phyloP scores from a whole-genome alignment of 78 protist genomes.

The Polysphondylium violaceum region DNA sequence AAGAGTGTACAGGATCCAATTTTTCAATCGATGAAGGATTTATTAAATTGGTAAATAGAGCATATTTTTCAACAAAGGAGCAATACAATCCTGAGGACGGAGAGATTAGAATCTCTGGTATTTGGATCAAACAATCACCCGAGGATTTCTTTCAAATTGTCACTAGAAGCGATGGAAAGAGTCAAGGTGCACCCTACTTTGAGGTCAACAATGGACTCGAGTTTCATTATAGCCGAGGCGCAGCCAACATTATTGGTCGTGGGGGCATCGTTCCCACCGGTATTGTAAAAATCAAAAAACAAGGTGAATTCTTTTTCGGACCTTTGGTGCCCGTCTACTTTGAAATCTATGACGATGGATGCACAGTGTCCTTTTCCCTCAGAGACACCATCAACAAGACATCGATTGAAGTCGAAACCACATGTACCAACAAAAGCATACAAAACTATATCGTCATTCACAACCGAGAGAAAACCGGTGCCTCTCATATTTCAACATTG shows the following conservation, averaged over 20 bases:
- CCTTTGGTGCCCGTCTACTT: constrained; percentile 52
- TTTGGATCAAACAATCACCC: constrained; percentile 25
- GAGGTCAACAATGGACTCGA: constrained; percentile 60
- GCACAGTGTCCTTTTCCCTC: constrained; percentile 39
- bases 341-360: constrained; percentile 63
- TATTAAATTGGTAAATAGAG: constrained; percentile 46
- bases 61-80: constrained; percentile 26
- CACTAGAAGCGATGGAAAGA: constrained; percentile 41
- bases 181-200: constrained; percentile 66
- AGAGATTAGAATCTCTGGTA: constrained; percentile 56
- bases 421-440: constrained; percentile 37
- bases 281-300: constrained; percentile 51
- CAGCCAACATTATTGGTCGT: constrained; percentile 64
- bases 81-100: constrained; percentile 74
- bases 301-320: constrained; percentile 50
- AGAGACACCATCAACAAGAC: constrained; percentile 52
- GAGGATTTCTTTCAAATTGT: constrained; percentile 66
- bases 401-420: constrained; percentile 33
- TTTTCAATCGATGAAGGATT: constrained; percentile 51
- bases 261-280: constrained; percentile 59
- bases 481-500: constrained; percentile 28
- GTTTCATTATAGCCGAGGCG: constrained; percentile 58
- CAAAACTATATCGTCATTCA: constrained; percentile 57
- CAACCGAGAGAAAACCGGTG: constrained; percentile 56
- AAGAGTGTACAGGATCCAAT: constrained; percentile 31